Evolutionary conservation across 306 rosid species (phyloP).

Genomic region (Casuarina glauca): DNA sequence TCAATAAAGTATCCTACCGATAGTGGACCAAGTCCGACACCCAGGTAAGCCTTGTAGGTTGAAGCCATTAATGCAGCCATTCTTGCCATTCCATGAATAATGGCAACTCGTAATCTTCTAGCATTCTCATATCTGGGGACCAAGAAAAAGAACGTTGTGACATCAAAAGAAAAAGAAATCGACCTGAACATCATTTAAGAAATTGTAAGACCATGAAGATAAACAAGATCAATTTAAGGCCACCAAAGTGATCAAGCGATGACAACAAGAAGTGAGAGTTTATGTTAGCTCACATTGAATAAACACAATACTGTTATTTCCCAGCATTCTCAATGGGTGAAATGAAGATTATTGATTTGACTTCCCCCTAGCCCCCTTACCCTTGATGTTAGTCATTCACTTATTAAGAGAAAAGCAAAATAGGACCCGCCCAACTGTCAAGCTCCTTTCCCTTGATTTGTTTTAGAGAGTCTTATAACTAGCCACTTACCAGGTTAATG

Average conservation of each 20-base stretch:
- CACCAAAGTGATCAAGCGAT: neutral
- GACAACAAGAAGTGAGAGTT: no score
- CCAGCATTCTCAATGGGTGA: neutral
- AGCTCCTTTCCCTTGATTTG: neutral
- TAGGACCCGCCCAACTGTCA: neutral
- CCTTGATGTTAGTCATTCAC: neutral
- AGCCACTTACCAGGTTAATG: neutral
- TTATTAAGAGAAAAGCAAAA: neutral
- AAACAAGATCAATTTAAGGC: neutral
- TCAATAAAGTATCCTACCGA: conserved; percentile 48
- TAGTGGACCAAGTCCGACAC: conserved; percentile 93
- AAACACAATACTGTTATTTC: neutral
- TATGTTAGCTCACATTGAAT: no score
- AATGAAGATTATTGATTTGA: neutral
- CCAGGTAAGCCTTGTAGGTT: conserved; percentile 85
- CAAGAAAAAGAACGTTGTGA: neutral
- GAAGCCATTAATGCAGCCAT: conserved; percentile 98
- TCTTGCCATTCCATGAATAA: conserved; percentile 95
- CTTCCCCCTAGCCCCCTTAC: neutral
- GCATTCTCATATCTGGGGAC: conserved; percentile 65
- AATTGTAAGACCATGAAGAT: neutral
- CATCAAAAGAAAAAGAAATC: conserved; percentile 17
- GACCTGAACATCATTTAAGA: neutral
- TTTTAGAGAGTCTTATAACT: conserved; percentile 5
- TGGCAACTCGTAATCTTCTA: conserved; percentile 76